Conservation (phyloP, 768 basidiomycete genomes). For the Favolaschia claudopus region DNA sequence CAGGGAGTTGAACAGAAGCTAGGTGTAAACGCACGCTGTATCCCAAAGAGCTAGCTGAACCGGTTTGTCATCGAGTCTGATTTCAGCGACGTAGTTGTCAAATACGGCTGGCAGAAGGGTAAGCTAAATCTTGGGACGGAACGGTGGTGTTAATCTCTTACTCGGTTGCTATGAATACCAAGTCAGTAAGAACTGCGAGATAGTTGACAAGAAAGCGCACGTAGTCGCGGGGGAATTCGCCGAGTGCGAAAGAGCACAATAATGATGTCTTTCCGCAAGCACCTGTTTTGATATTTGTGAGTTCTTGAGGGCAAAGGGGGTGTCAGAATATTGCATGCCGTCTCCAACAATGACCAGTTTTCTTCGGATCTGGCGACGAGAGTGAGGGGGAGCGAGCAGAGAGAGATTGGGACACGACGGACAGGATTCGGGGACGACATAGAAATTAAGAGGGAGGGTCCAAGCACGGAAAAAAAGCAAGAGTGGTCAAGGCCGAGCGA, state of each 20-base stretch:
- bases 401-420: constrained; percentile 36
- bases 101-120: constrained; percentile 76
- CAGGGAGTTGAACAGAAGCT: constrained; percentile 11
- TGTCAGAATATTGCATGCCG: constrained; percentile 78
- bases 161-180: constrained; percentile 60
- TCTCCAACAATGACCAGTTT: constrained; percentile 98
- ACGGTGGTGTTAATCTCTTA: constrained; percentile 39
- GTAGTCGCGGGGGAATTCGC: constrained; percentile 96
- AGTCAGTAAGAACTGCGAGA: constrained; percentile 16
- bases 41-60: constrained; percentile 98
- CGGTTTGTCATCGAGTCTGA: constrained; percentile 95
- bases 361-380: constrained; percentile 74
- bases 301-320: no score
- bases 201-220: constrained; percentile 54
- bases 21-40: constrained; percentile 81
- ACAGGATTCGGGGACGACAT: constrained; percentile 64
- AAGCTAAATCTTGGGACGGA: constrained; percentile 29
- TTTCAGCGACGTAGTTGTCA: constrained; percentile 99
- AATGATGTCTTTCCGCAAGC: constrained; percentile 97
- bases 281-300: no score
- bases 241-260: constrained; percentile 89
- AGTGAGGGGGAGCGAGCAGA: constrained; percentile 10
- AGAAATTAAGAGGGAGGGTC: constrained; percentile 21
- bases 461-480: constrained; percentile 38
- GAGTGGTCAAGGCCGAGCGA: constrained; percentile 7